Percentiles rank a stretch among this genome's conserved stretches.
These are phyloP conservation scores for Platanus orientalis DNA, from an alignment of 164 flowering plant genomes.

Conservation along the genomic window DNA sequence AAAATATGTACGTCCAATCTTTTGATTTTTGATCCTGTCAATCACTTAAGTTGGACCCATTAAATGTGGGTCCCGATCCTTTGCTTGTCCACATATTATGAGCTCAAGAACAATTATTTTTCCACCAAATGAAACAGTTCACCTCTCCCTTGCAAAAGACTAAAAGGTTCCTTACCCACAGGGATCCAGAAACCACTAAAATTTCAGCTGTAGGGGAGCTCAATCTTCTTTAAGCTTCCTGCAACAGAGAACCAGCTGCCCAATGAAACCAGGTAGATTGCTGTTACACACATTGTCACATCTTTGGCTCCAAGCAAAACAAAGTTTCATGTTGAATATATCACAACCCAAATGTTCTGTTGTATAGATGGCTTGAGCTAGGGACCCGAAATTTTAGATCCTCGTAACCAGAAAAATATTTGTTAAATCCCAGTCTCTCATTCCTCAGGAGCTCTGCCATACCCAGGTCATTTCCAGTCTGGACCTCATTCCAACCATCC, in stretches of 20 bases:
- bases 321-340: not conserved
- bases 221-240: not conserved
- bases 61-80: too few species aligned
- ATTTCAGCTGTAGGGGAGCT: not conserved
- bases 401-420: constrained; percentile 45
- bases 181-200: not conserved
- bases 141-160: too few species aligned
- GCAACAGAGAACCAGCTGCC: not conserved
- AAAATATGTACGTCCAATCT: too few species aligned
- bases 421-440: constrained; percentile 59
- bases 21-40: too few species aligned
- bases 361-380: constrained; percentile 65
- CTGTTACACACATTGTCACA: constrained; percentile 3
- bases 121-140: too few species aligned
- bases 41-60: too few species aligned
- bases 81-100: too few species aligned
- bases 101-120: too few species aligned
- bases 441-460: constrained; percentile 57
- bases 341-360: constrained; percentile 74
- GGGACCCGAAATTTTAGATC: constrained; percentile 58
- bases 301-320: not conserved
- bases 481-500: constrained; percentile 71
- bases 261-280: not conserved
- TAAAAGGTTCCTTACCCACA: not conserved
- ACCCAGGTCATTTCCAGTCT: constrained; percentile 37